These are phyloP conservation scores for Pezicula radicicola DNA, from an alignment of 2,329 filamentous ascomycete species.

Conservation along the genomic window DNA sequence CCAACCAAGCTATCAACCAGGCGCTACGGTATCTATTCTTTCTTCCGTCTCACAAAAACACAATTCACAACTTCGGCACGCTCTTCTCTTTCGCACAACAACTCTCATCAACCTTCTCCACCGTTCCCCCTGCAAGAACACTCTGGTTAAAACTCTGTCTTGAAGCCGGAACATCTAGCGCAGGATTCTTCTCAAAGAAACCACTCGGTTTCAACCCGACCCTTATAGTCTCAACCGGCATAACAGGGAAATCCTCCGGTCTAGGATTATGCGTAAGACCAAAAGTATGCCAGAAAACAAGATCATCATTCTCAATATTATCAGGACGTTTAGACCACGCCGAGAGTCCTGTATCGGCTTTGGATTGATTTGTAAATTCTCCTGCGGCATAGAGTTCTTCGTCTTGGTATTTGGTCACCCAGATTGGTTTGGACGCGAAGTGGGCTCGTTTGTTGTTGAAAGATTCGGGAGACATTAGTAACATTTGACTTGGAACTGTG, in stretches of 20 bases:
- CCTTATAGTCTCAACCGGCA: slow-evolving; percentile 58
- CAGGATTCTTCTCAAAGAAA: slow-evolving; percentile 50
- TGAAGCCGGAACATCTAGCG: slow-evolving; percentile 46
- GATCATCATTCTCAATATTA: slow-evolving; percentile 46
- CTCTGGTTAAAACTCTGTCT: slow-evolving; percentile 40
- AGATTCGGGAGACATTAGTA: slow-evolving; percentile 45
- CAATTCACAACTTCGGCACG: too few species aligned
- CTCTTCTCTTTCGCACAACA: too few species aligned
- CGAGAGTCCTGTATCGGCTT: slow-evolving; percentile 49
- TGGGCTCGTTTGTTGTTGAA: slow-evolving; percentile 48
- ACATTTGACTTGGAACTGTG: slow-evolving; percentile 53
- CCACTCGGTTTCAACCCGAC: slow-evolving; percentile 48
- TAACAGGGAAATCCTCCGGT: slow-evolving; percentile 65
- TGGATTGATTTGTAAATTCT: slow-evolving; percentile 54
- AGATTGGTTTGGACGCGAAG: slow-evolving; percentile 53
- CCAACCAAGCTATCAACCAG: too few species aligned
- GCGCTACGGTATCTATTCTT: too few species aligned
- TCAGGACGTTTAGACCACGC: slow-evolving; percentile 49
- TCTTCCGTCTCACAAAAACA: too few species aligned
- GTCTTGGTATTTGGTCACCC: slow-evolving; percentile 52
- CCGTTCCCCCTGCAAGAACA: background rate
- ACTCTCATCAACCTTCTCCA: too few species aligned
- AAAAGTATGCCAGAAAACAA: slow-evolving; percentile 56
- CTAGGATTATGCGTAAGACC: slow-evolving; percentile 63
- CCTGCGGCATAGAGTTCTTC: slow-evolving; percentile 50